These are phyloP conservation scores for Sanghuangporus baumii DNA, from an alignment of 1,284 basidiomycete species.

Conservation along the genomic window DNA sequence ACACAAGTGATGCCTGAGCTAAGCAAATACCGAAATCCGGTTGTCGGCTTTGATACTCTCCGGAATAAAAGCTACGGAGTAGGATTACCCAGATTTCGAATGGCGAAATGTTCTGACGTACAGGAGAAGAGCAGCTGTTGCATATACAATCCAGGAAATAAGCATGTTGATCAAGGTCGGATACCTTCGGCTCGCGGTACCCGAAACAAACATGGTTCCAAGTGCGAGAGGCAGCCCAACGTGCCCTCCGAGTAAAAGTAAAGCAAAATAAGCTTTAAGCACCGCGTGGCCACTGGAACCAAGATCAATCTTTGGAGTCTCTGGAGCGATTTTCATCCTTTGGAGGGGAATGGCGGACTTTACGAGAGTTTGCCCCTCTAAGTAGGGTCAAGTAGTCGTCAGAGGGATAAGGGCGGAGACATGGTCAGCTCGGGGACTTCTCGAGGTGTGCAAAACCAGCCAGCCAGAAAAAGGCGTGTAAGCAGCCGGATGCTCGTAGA, in stretches of 20 bases:
- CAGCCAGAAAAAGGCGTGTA: neutral
- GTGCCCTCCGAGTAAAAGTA: conserved; percentile 12
- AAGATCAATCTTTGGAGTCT: conserved; percentile 8
- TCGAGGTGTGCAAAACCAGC: neutral
- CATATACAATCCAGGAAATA: conserved; percentile 7
- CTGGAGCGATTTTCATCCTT: neutral
- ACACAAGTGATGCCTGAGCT: conserved; percentile 13
- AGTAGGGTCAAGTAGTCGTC: neutral
- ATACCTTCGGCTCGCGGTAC: conserved; percentile 2
- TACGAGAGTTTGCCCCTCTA: neutral
- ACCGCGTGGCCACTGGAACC: conserved; percentile 2
- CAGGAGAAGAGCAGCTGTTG: conserved; percentile 11
- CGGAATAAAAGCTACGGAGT: conserved; percentile 9
- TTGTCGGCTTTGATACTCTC: neutral
- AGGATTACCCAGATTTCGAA: neutral
- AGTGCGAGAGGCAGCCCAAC: conserved; percentile 12
- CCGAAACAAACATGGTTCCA: conserved; percentile 4
- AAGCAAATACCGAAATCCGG: conserved; percentile 12
- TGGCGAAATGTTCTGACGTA: neutral
- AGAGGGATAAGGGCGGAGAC: neutral
- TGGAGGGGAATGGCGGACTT: neutral
- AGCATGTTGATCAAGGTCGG: conserved; percentile 14
- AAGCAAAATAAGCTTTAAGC: conserved; percentile 1
- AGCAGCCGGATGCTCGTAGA: neutral
- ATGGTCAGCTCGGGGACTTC: neutral